phyloP scores from a whole-genome alignment of 352 stramenopile species.

The Chrysophaeum taylorii region DNA sequence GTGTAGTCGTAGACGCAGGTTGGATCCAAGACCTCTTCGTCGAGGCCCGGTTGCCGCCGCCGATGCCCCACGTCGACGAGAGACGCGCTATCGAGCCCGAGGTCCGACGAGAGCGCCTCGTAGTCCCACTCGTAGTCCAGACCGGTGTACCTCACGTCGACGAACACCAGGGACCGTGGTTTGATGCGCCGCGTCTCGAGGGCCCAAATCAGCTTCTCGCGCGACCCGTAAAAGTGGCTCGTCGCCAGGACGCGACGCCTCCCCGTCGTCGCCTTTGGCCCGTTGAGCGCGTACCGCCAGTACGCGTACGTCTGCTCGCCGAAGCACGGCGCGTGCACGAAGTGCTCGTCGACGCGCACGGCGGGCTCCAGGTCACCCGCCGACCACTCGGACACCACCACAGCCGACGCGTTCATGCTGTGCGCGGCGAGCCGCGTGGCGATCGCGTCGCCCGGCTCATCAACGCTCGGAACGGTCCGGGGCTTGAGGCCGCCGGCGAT shows the following conservation, averaged over 20 bases:
- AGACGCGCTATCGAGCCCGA: background rate
- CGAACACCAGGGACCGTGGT: background rate
- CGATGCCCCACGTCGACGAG: background rate
- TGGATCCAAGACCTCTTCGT: background rate
- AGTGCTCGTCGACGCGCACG: background rate
- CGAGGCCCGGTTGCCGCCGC: no score
- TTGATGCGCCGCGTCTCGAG: background rate
- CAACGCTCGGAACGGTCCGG: no score
- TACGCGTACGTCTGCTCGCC: background rate
- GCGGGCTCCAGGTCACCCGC: background rate
- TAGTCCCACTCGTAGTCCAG: background rate
- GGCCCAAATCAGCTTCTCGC: background rate
- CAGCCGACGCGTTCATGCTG: no score
- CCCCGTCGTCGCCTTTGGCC: background rate
- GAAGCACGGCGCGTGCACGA: background rate
- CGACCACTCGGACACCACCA: no score
- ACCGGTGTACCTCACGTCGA: background rate
- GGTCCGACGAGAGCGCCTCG: background rate
- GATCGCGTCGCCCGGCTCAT: no score
- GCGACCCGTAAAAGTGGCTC: background rate
- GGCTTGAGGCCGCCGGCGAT: no score
- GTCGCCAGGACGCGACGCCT: background rate
- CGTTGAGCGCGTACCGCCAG: conserved; percentile 1
- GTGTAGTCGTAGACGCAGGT: conserved; percentile 4
- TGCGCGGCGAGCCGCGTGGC: no score